Percentiles rank a stretch among this genome's conserved stretches.
phyloP scores from a whole-genome alignment of 1,284 basidiomycete genomes.

The Agroathelia rolfsii region DNA sequence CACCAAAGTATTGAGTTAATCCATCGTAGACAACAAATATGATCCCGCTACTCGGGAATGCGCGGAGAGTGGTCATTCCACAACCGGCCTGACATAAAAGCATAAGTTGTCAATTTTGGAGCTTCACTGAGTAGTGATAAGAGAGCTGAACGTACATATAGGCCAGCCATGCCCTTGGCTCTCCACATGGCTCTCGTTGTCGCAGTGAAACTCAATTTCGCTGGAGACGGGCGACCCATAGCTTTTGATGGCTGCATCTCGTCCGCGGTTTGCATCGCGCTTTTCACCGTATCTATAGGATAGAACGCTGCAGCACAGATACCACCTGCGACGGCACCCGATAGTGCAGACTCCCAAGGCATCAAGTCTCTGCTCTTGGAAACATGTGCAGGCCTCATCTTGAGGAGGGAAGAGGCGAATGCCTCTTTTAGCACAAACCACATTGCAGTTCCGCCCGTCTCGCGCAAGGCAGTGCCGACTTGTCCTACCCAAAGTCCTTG shows the following conservation, averaged over 20 bases:
- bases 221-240: conserved; percentile 13
- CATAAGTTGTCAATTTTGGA: too few species aligned
- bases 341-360: conserved; percentile 75
- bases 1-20: conserved; percentile 50
- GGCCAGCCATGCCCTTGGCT: conserved; percentile 70
- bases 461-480: conserved; percentile 88
- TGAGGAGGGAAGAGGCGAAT: conserved; percentile 50
- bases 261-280: conserved; percentile 88
- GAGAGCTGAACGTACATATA: too few species aligned
- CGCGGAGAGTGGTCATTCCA: conserved; percentile 82
- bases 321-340: conserved; percentile 83
- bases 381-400: conserved; percentile 23
- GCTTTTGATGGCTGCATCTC: conserved; percentile 58
- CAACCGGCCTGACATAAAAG: too few species aligned
- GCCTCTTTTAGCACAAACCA: conserved; percentile 92
- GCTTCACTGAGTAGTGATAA: too few species aligned
- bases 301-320: conserved; percentile 81
- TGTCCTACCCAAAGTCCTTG: conserved; percentile 94
- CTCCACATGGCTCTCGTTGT: conserved; percentile 69
- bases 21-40: conserved; percentile 90
- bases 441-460: conserved; percentile 83
- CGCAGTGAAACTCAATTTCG: conserved; percentile 50
- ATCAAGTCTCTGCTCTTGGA: conserved; percentile 31
- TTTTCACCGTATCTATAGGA: conserved; percentile 93
- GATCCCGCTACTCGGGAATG: conserved; percentile 83